These are phyloP conservation scores for Discostella stelligeroides DNA, from an alignment of 108 stramenopile genomes.

Conservation along the genomic window DNA sequence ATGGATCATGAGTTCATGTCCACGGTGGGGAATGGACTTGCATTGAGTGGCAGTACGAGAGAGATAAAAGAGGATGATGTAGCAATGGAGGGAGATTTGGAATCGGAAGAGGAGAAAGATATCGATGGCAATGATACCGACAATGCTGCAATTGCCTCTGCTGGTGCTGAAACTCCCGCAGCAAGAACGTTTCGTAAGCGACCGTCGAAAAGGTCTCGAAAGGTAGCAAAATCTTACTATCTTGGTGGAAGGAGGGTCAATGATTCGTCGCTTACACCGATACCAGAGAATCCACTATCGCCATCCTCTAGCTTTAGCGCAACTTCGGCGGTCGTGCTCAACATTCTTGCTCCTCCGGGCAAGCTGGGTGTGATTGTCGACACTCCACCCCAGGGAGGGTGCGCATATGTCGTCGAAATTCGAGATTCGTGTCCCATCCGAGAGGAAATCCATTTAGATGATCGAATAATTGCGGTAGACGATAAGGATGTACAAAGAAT, in stretches of 20 bases:
- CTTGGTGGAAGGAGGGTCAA: neutral
- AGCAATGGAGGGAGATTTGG: conserved; percentile 7
- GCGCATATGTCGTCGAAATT: conserved; percentile 6
- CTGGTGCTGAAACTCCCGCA: too few species aligned
- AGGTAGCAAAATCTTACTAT: neutral
- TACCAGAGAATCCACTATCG: neutral
- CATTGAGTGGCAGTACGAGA: neutral
- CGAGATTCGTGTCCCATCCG: conserved; percentile 2
- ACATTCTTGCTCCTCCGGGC: conserved; percentile 24
- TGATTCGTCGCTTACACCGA: neutral
- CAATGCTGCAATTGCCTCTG: too few species aligned
- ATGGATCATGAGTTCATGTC: conserved; percentile 7
- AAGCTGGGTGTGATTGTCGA: conserved; percentile 36
- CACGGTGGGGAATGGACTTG: conserved; percentile 11
- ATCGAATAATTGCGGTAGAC: conserved; percentile 13
- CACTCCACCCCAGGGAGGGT: conserved; percentile 17
- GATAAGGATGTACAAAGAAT: conserved; percentile 10
- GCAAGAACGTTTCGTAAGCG: neutral
- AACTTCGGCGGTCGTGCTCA: neutral
- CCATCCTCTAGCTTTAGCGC: neutral
- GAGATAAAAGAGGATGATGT: neutral
- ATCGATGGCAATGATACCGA: neutral
- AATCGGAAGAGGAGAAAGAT: neutral
- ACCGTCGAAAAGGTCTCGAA: neutral
- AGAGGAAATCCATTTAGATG: neutral